A percentile compares a stretch with the other conserved stretches of the same genome.
Evolutionary conservation across 169 alveolate species (phyloP).

Genomic region (Cryptosporidium meleagridis): DNA sequence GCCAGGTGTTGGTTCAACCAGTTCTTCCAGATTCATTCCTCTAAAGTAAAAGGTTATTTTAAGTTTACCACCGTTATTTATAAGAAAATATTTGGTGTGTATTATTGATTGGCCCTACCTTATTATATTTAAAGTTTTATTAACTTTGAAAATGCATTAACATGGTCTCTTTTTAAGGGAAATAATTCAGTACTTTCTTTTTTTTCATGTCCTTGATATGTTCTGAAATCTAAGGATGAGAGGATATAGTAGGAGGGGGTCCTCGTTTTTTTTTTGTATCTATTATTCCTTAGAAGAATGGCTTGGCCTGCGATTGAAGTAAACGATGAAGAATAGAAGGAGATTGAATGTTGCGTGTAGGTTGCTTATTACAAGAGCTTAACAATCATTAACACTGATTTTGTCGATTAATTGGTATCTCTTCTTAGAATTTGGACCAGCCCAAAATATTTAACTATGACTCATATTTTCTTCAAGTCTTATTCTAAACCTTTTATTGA

Average conservation of each 20-base stretch:
- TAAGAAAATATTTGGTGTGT: background rate
- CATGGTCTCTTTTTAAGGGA: background rate
- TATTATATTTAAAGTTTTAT: too few relatives aligned
- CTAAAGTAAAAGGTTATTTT: constrained; percentile 83
- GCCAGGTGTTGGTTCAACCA: constrained; percentile 98
- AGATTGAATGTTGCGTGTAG: too few relatives aligned
- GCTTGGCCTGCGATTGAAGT: background rate
- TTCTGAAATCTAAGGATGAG: background rate
- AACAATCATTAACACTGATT: background rate
- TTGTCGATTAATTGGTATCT: background rate
- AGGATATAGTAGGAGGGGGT: background rate
- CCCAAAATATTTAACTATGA: too few relatives aligned
- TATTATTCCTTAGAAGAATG: background rate
- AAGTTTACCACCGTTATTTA: background rate
- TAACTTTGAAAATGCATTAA: background rate
- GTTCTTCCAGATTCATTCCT: constrained; percentile 94
- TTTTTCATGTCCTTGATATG: background rate
- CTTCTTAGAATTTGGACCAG: background rate
- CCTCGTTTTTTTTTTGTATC: too few relatives aligned
- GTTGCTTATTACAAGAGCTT: too few relatives aligned
- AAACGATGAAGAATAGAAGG: background rate
- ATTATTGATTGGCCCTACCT: background rate
- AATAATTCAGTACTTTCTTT: background rate
- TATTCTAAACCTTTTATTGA: background rate
- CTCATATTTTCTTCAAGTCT: background rate